Base-by-base conservation (phyloP, 2,329 filamentous ascomycete genomes). In the Alternaria alternata region DNA sequence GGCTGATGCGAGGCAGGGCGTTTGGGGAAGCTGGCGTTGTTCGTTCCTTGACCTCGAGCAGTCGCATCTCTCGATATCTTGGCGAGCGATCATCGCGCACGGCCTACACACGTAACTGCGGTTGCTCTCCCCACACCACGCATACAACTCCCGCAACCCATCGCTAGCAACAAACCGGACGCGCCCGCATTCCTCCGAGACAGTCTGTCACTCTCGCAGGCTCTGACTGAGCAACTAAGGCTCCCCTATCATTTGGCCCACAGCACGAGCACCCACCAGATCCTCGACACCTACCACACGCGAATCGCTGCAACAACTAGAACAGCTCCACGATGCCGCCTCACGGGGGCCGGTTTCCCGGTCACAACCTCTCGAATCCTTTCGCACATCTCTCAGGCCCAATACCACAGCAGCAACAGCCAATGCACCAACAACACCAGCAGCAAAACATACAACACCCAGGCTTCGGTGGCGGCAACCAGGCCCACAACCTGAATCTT, bases 401-500 rank as follows among this genome's bases (percentile, higher is more conserved):
- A 64, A 64, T 68, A 18, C 66, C 65, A 47, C 69, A 70, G 47
- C 69, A 66, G 48, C 64, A 64, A 49, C 61, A 67, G 36, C 72
- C 78, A 58, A 81, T 82, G 59, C 81, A 84, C 80, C 70, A 82
- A 63, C 74, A 78, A 57, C 82, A 82, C 59, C 81, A 84, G 80
- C 70, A 82, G 63, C 85, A 86, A 55, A 85, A 83, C 46, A 82
- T 94, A 57, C 84, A 85, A 61, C 91, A 91, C 75, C 88, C 91
- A 51, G 86, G 85, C 57, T 96, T 95, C 77, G 87, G 73, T 54
- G 72, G 66, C 57, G 74, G 62, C 53, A 78, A 71, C 60, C 76
- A 74, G 88, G 88, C 86, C 69, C 86, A 88, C 61, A 91, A 89
- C 76, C 84, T 87, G 51, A 86, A 87, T 72, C 85, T 91, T 66